Percentiles rank a stretch among this genome's conserved stretches.
Evolutionary conservation across 495 filamentous ascomycete species (phyloP).

Genomic region (Talaromyces trachyspermus): DNA sequence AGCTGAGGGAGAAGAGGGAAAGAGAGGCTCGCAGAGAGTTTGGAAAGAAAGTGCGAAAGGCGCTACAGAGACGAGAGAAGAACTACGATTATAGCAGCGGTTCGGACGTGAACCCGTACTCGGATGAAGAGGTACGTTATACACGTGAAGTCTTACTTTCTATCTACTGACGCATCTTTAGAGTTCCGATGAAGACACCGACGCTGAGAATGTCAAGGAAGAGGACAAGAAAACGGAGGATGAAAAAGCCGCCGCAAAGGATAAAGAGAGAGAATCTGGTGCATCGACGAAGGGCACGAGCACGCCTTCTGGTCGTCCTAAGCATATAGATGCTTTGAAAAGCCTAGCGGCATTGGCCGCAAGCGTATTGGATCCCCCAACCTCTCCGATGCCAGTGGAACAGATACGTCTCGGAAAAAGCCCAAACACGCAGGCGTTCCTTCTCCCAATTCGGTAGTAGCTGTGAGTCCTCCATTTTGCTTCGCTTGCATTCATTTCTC

Average conservation of each 20-base stretch:
- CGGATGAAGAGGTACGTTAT: slow-evolving; percentile 38
- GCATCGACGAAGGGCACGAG: slow-evolving; percentile 62
- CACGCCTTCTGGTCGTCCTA: slow-evolving; percentile 61
- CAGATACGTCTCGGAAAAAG: slow-evolving; percentile 85
- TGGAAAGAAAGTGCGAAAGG: slow-evolving; percentile 71
- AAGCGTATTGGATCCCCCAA: slow-evolving; percentile 86
- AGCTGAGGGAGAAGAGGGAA: slow-evolving; percentile 59
- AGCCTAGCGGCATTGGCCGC: slow-evolving; percentile 49
- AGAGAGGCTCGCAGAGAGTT: slow-evolving; percentile 57
- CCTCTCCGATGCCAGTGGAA: slow-evolving; percentile 82
- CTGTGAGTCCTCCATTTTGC: slow-evolving; percentile 19
- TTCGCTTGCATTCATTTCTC: slow-evolving; percentile 16
- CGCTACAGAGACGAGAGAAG: slow-evolving; percentile 74
- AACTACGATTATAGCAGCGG: slow-evolving; percentile 77
- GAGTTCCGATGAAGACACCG: slow-evolving; percentile 37
- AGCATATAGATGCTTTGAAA: slow-evolving; percentile 49
- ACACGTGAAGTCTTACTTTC: not conserved
- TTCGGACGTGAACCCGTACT: slow-evolving; percentile 70
- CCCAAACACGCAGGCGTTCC: slow-evolving; percentile 61
- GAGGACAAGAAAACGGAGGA: slow-evolving; percentile 66
- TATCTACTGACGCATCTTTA: slow-evolving; percentile 9
- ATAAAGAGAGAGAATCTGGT: slow-evolving; percentile 45
- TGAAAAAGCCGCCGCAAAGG: slow-evolving; percentile 35
- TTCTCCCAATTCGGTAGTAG: slow-evolving; percentile 23
- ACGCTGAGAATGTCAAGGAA: slow-evolving; percentile 51